These are phyloP conservation scores for Calonectria hongkongensis DNA, from an alignment of 2,329 filamentous ascomycete genomes.

Conservation along the genomic window DNA sequence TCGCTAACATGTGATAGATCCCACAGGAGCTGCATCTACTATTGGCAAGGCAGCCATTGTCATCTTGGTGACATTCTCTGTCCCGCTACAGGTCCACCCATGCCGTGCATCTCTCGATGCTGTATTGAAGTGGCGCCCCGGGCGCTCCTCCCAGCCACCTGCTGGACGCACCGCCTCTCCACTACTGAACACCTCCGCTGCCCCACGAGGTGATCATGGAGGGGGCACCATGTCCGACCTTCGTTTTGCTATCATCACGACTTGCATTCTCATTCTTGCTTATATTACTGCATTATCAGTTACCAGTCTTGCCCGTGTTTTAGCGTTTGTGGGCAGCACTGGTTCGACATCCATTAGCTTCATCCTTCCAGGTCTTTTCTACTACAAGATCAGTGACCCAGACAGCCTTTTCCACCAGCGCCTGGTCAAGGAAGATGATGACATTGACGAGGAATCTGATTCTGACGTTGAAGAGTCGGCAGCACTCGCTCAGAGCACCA, in stretches of 20 bases:
- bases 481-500: constrained; percentile 66
- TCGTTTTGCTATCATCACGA: constrained; percentile 92
- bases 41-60: constrained; percentile 97
- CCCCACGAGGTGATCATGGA: constrained; percentile 70
- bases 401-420: constrained; percentile 91
- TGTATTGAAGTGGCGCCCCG: constrained; percentile 92
- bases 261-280: constrained; percentile 86
- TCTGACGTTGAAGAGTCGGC: constrained; percentile 70
- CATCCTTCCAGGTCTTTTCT: constrained; percentile 96
- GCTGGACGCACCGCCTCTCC: constrained; percentile 63
- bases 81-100: constrained; percentile 95
- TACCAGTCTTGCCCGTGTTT: constrained; percentile 89
- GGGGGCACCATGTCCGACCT: constrained; percentile 84
- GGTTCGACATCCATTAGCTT: constrained; percentile 97
- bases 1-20: constrained; percentile 57
- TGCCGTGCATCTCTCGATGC: constrained; percentile 97
- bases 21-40: constrained; percentile 81
- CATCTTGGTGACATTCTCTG: constrained; percentile 95
- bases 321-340: constrained; percentile 96
- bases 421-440: constrained; percentile 92
- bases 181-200: constrained; percentile 62
- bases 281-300: constrained; percentile 95
- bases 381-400: constrained; percentile 97
- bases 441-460: constrained; percentile 76
- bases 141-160: constrained; percentile 62